Evolutionary conservation across 164 flowering plant genomes (phyloP).

Genomic region (Tetrastigma voinierianum): DNA sequence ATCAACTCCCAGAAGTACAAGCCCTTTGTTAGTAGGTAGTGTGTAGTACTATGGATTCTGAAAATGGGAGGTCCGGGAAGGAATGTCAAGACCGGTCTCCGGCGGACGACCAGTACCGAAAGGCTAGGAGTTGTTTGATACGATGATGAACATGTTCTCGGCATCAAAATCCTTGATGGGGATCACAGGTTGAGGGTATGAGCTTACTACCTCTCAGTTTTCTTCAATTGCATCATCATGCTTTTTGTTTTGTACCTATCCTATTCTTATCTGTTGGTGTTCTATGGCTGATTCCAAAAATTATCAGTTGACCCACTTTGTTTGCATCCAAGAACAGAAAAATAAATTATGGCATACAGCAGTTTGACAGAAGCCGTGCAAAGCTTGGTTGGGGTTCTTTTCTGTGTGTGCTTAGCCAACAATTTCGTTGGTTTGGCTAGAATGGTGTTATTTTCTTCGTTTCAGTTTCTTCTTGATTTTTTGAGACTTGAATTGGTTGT

Average conservation of each 20-base stretch:
- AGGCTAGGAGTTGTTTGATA: conserved; percentile 46
- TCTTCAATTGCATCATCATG: background rate
- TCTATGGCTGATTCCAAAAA: too few relatives aligned
- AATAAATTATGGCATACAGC: too few relatives aligned
- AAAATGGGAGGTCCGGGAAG: conserved; percentile 56
- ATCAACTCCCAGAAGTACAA: conserved; percentile 53
- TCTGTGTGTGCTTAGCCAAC: too few relatives aligned
- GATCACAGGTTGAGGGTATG: conserved; percentile 58
- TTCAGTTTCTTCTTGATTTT: too few relatives aligned
- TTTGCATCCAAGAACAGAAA: too few relatives aligned
- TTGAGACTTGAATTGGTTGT: too few relatives aligned
- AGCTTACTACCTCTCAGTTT: background rate
- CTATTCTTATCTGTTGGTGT: too few relatives aligned
- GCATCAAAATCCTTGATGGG: conserved; percentile 53
- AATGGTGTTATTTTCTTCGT: too few relatives aligned
- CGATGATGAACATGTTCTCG: conserved; percentile 59
- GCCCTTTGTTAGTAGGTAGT: conserved; percentile 57
- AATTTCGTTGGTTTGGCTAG: too few relatives aligned
- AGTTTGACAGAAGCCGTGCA: too few relatives aligned
- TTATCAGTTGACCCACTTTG: too few relatives aligned
- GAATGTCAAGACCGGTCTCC: conserved; percentile 57
- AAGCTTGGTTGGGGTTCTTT: too few relatives aligned
- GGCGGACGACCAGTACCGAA: conserved; percentile 62
- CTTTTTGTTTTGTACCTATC: background rate
- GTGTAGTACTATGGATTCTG: conserved; percentile 39